A percentile compares a stretch with the other conserved stretches of the same genome.
Evolutionary conservation across 805 yeast genomes (phyloP).

Genomic region (Priceomyces castillae): DNA sequence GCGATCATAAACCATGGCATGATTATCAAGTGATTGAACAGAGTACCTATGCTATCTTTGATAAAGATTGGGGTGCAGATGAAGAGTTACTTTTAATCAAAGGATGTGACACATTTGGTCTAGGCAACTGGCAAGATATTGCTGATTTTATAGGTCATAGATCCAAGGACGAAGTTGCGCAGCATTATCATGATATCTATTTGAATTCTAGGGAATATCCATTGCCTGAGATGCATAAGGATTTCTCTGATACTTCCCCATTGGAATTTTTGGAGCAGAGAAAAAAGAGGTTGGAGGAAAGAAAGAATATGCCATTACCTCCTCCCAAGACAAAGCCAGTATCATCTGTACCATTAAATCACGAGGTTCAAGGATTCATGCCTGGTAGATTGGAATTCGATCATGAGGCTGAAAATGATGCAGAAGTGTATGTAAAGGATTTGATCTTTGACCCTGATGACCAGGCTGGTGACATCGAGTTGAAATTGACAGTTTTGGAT

Average conservation of each 20-base stretch:
- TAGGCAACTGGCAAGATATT: slow-evolving; percentile 98
- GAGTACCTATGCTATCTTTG: slow-evolving; percentile 89
- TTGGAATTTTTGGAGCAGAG: slow-evolving; percentile 66
- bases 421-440: slow-evolving; percentile 90
- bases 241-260: slow-evolving; percentile 60
- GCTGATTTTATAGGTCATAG: slow-evolving; percentile 94
- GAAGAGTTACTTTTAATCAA: slow-evolving; percentile 87
- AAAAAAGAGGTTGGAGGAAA: slow-evolving; percentile 66
- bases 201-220: slow-evolving; percentile 75
- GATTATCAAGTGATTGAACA: slow-evolving; percentile 91
- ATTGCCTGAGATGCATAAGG: slow-evolving; percentile 77
- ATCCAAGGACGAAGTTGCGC: slow-evolving; percentile 84
- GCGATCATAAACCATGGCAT: slow-evolving; percentile 91
- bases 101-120: slow-evolving; percentile 86
- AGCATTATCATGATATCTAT: slow-evolving; percentile 75
- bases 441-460: slow-evolving; percentile 94
- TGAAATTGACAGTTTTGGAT: slow-evolving; percentile 82
- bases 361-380: slow-evolving; percentile 97
- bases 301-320: slow-evolving; percentile 71
- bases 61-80: slow-evolving; percentile 96
- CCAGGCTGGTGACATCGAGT: slow-evolving; percentile 79
- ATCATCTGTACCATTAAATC: slow-evolving; percentile 93
- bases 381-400: slow-evolving; percentile 98
- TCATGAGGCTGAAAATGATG: slow-evolving; percentile 94
- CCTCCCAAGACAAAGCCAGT: slow-evolving; percentile 83